Percentiles rank a stretch among this genome's conserved stretches.
Conservation (phyloP, 257 asterid species). For the Anisodus acutangulus region DNA sequence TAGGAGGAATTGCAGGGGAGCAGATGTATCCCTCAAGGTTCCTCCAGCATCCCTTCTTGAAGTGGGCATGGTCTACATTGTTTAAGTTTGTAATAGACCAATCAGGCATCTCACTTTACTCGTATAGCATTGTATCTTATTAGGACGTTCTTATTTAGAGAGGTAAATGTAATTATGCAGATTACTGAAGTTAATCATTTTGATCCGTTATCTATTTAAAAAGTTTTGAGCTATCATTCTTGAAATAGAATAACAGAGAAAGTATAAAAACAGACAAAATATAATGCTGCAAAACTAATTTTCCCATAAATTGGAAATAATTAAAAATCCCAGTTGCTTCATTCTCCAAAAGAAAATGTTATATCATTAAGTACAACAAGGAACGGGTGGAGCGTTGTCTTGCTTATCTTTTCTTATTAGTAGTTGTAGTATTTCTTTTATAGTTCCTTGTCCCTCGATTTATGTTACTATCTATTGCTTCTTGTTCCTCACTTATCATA, state of each 20-base stretch:
- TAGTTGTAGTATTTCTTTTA: no score
- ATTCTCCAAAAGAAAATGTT: not conserved
- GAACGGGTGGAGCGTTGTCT: no score
- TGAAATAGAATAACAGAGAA: not conserved
- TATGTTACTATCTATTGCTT: no score
- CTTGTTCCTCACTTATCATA: no score
- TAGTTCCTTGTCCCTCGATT: no score
- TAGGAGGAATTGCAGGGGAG: slow-evolving; percentile 81
- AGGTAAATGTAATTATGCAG: slow-evolving; percentile 21
- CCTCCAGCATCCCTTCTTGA: slow-evolving; percentile 97
- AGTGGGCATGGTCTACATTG: slow-evolving; percentile 94
- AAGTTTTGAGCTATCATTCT: not conserved
- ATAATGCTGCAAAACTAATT: not conserved
- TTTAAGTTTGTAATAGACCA: slow-evolving; percentile 40
- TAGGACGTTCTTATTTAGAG: not conserved
- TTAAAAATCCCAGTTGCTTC: not conserved
- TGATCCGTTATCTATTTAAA: not conserved
- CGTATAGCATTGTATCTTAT: slow-evolving; percentile 1
- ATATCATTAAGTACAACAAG: not conserved
- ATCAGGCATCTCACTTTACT: slow-evolving; percentile 14
- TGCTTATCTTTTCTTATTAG: no score
- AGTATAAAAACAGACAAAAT: not conserved
- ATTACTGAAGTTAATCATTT: slow-evolving; percentile 1
- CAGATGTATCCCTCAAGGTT: slow-evolving; percentile 87
- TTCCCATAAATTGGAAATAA: not conserved